phyloP scores from a whole-genome alignment of 139 green algal genomes.

The Chara braunii region DNA sequence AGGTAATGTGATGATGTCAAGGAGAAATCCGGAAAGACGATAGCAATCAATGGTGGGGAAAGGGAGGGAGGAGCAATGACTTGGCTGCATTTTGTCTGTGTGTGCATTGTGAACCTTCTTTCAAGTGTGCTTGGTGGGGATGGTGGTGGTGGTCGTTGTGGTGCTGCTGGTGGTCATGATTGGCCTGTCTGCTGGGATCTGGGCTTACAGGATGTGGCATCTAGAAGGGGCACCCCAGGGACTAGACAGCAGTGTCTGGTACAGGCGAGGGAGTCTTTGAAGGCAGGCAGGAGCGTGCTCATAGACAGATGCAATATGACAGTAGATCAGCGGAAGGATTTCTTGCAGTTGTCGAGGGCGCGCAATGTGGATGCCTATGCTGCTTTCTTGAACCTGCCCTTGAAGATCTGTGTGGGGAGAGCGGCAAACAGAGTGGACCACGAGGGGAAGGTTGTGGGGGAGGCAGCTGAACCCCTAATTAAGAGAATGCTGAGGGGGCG shows the following conservation, averaged over 20 bases:
- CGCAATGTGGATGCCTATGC: conserved; percentile 19
- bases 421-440: conserved; percentile 10
- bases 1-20: too few relatives aligned
- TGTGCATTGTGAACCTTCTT: neutral
- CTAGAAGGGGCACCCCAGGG: conserved; percentile 40
- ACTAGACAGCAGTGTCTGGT: conserved; percentile 56
- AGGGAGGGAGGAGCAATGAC: too few relatives aligned
- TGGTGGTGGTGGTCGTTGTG: neutral
- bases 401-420: conserved; percentile 11
- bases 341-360: conserved; percentile 47
- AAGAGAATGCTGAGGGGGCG: neutral
- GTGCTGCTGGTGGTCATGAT: conserved; percentile 8
- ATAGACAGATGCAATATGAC: conserved; percentile 64
- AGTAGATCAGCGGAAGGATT: conserved; percentile 53
- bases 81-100: too few relatives aligned
- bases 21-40: neutral
- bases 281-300: conserved; percentile 36
- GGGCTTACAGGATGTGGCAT: conserved; percentile 32
- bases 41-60: neutral
- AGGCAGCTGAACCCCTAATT: neutral
- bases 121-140: neutral
- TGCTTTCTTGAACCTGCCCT: conserved; percentile 27
- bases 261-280: conserved; percentile 42
- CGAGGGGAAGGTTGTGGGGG: conserved; percentile 27
- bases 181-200: neutral